A percentile compares a stretch with the other conserved stretches of the same genome.
These are phyloP conservation scores for Shiraia bambusicola DNA, from an alignment of 2,329 filamentous ascomycete genomes.

Conservation along the genomic window DNA sequence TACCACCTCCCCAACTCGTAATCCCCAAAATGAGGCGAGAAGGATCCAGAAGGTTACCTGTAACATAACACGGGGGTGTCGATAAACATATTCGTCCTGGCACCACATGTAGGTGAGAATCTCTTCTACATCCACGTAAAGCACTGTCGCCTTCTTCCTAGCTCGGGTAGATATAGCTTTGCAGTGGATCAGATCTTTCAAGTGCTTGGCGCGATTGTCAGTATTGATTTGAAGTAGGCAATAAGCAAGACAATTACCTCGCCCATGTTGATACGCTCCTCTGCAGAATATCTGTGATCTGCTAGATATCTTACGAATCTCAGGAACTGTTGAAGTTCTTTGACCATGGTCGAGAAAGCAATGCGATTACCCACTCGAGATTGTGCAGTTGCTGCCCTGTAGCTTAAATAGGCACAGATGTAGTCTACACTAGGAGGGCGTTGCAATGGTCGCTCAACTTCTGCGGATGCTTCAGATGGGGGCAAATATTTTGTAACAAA, in stretches of 20 bases:
- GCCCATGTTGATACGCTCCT: background rate
- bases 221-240: background rate
- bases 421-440: background rate
- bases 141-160: background rate
- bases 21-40: too few species aligned
- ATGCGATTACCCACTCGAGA: background rate
- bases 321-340: background rate
- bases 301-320: background rate
- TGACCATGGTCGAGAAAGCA: background rate
- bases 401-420: background rate
- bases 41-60: too few species aligned
- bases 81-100: background rate
- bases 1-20: too few species aligned
- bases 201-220: background rate
- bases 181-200: background rate
- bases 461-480: background rate
- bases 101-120: background rate
- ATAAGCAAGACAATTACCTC: background rate
- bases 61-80: too few species aligned
- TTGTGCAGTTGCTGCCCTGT: background rate
- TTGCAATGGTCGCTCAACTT: background rate
- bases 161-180: background rate
- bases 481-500: background rate
- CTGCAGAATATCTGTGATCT: background rate
- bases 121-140: background rate